These are phyloP conservation scores for Neocallimastix lanati DNA, from an alignment of 192 early-diverging fungal species.

Conservation along the genomic window DNA sequence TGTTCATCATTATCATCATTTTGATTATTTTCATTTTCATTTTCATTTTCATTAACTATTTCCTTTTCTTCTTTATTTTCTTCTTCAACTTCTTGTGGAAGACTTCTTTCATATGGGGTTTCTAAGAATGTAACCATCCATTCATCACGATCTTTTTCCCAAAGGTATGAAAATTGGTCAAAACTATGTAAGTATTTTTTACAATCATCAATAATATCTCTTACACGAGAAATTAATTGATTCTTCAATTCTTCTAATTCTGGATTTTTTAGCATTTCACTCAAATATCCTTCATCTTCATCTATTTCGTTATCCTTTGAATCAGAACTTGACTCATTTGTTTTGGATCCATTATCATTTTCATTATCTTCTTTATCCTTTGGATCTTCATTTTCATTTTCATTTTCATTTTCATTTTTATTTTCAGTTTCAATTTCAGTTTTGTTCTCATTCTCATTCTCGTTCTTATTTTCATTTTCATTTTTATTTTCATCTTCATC, in stretches of 20 bases:
- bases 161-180: constrained; percentile 41
- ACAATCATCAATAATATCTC: constrained; percentile 30
- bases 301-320: constrained; percentile 4
- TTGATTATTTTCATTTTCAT: constrained; percentile 9
- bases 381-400: constrained; percentile 7
- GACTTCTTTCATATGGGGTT: constrained; percentile 2
- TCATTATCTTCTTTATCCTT: constrained; percentile 7
- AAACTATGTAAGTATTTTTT: constrained; percentile 27
- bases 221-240: constrained; percentile 17
- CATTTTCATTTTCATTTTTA: constrained; percentile 5
- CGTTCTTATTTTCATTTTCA: too few relatives aligned
- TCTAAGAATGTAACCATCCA: constrained; percentile 40
- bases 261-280: constrained; percentile 30
- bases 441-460: neutral
- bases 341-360: neutral
- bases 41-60: constrained; percentile 4
- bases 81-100: constrained; percentile 7
- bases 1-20: neutral
- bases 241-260: constrained; percentile 13
- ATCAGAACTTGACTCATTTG: neutral
- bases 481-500: too few relatives aligned
- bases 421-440: constrained; percentile 4
- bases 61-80: constrained; percentile 6
- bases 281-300: constrained; percentile 31
- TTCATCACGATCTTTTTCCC: constrained; percentile 50